Evolutionary conservation across 768 basidiomycete species (phyloP), one percentile per base, ranked within the genome.

Genomic region (Lactifluus echinatus): DNA sequence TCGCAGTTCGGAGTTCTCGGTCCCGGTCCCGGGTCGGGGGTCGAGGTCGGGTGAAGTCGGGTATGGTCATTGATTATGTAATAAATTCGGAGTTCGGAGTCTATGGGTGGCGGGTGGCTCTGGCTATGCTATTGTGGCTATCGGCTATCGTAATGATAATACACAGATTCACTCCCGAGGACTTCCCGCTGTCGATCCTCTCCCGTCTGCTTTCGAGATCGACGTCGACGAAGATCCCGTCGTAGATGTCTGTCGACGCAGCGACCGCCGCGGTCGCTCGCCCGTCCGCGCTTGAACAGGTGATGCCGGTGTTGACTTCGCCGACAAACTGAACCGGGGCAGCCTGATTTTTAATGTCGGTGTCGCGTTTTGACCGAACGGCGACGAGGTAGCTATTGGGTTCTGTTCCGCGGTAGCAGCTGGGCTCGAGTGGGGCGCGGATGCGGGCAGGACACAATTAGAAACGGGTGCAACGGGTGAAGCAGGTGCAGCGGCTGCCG

Each of bases 171-270:
- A 59, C 24, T 57, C 59, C 33, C 37, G 47, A 56, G 55, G 56
- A 29, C 59, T 60, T 36, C 51, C 56, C n/a, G 47, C 42, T 29
- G 42, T 21, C 4, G 59, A 60, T 19, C 45, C 59, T 31, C 42
- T 43, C 7, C 49, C 59, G 2, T 60, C 59, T 36, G 21, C 42
- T 40, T 59, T 61, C n/a, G 57, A 53, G 11, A 59, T 37, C 17
- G 60, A 61, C 0, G 60, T 59, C 19, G 60, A 61, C 17, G 60
- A 61, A 24, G 60, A 61, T 19, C 51, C 60, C 10, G 60, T 59
- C 4, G 50, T 58, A 2, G 60, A 61, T 33, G 50, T 59, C 42
- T 59, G 57, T 34, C 60, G 57, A 28, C 60, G 60, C 31, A 59
- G 10, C 17, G 60, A 59, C 52, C 60, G 57, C 23, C 60, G 60